phyloP scores from a whole-genome alignment of 225 moss, liverwort and hornwort species.

The Marchantia paleacea region DNA sequence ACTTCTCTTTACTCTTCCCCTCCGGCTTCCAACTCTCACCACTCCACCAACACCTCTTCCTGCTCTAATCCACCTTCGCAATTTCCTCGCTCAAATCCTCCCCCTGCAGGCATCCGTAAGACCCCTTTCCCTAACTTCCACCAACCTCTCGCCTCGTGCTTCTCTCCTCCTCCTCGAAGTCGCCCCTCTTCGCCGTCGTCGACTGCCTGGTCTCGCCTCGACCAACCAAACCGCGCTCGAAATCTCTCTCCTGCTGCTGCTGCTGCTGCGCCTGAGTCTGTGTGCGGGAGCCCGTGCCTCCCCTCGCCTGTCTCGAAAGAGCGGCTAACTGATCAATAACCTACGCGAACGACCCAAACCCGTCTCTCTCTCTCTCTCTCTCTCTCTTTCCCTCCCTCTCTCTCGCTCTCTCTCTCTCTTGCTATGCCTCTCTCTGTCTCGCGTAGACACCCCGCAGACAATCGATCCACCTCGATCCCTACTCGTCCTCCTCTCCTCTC shows the following conservation, averaged over 20 bases:
- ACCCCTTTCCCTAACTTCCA: slow-evolving; percentile 15
- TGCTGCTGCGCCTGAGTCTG: slow-evolving; percentile 11
- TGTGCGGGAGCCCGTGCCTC: not conserved
- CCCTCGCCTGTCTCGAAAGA: not conserved
- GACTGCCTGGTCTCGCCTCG: not conserved
- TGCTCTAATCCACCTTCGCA: slow-evolving; percentile 16
- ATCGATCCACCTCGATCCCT: slow-evolving; percentile 19
- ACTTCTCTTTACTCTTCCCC: slow-evolving; percentile 1
- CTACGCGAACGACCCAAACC: slow-evolving; percentile 2
- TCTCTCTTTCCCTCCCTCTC: not conserved
- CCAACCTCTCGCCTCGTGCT: slow-evolving; percentile 3
- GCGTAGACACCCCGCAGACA: slow-evolving; percentile 3
- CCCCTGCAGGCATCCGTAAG: slow-evolving; percentile 19
- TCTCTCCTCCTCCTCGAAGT: not conserved
- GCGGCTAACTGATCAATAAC: slow-evolving; percentile 21
- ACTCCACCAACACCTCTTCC: not conserved
- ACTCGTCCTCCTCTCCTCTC: not conserved
- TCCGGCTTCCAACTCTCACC: slow-evolving; percentile 8
- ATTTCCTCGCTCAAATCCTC: slow-evolving; percentile 22
- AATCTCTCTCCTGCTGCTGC: not conserved
- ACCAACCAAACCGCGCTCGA: slow-evolving; percentile 1
- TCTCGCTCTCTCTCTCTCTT: not conserved
- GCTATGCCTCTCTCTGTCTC: not conserved
- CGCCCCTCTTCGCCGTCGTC: not conserved
- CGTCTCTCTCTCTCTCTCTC: not conserved